Evolutionary conservation across 2,329 filamentous ascomycete genomes (phyloP).

Genomic region (Coniella vitis): DNA sequence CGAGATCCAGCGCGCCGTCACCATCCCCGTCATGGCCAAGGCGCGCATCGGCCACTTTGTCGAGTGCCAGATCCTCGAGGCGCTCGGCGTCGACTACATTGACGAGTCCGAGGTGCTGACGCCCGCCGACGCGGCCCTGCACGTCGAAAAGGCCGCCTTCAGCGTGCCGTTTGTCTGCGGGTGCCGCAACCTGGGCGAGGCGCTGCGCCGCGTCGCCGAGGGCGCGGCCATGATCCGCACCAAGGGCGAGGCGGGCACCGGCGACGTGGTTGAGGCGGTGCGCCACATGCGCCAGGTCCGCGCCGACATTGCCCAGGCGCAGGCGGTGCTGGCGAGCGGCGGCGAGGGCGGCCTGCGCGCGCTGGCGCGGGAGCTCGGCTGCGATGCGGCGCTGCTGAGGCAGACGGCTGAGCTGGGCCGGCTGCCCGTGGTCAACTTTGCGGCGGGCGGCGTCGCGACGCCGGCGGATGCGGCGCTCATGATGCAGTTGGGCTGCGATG

Average conservation of each 20-base stretch:
- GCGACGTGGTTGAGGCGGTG: constrained; percentile 91
- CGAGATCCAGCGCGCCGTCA: constrained; percentile 90
- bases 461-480: constrained; percentile 91
- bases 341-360: constrained; percentile 53
- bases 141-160: constrained; percentile 84
- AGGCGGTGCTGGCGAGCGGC: constrained; percentile 58
- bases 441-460: constrained; percentile 97
- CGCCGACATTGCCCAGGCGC: constrained; percentile 71
- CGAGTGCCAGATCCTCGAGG: constrained; percentile 96
- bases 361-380: constrained; percentile 74
- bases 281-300: constrained; percentile 92
- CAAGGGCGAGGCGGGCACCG: constrained; percentile 95
- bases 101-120: constrained; percentile 98
- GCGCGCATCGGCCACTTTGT: constrained; percentile 96
- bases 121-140: constrained; percentile 81
- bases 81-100: constrained; percentile 93
- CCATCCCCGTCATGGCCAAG: constrained; percentile 99
- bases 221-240: constrained; percentile 98
- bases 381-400: constrained; percentile 70
- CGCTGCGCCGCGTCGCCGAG: constrained; percentile 81
- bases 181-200: constrained; percentile 90
- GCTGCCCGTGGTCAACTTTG: constrained; percentile 94
- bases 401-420: constrained; percentile 83
- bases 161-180: constrained; percentile 91
- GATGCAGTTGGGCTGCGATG: constrained; percentile 99